These are phyloP conservation scores for Camelina laxa DNA, from an alignment of 345 rosid genomes.

Conservation along the genomic window DNA sequence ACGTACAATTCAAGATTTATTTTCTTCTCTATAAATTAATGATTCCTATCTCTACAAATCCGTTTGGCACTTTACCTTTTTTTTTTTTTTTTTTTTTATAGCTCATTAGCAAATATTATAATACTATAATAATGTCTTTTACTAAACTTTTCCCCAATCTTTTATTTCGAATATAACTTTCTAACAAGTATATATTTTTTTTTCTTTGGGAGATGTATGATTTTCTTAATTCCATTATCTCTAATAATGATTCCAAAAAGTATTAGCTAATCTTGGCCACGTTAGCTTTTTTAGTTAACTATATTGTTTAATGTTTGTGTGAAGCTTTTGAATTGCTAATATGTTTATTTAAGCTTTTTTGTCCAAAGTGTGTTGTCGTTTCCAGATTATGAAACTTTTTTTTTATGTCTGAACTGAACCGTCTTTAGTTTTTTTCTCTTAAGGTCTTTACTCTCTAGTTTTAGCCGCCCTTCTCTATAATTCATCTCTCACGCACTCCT, in stretches of 20 bases:
- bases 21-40: not conserved
- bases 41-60: constrained; percentile 24
- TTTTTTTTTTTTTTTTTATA: not conserved
- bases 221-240: constrained; percentile 21
- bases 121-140: constrained; percentile 1
- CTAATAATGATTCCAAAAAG: constrained; percentile 37
- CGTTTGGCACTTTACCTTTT: constrained; percentile 6
- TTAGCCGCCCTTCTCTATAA: constrained; percentile 24
- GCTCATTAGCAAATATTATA: not conserved
- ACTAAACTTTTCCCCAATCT: constrained; percentile 40
- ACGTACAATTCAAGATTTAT: not conserved
- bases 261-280: constrained; percentile 43
- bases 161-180: constrained; percentile 23
- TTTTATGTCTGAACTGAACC: constrained; percentile 5
- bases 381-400: not conserved
- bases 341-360: constrained; percentile 36
- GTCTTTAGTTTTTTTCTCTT: constrained; percentile 10
- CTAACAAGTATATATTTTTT: not conserved
- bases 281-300: constrained; percentile 26
- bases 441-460: constrained; percentile 8
- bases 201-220: not conserved
- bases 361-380: constrained; percentile 45
- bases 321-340: constrained; percentile 15
- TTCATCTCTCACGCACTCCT: constrained; percentile 14
- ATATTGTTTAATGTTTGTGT: not conserved